Evolutionary conservation across 441 rosid genomes (phyloP).

Genomic region (Monsonia emarginata): DNA sequence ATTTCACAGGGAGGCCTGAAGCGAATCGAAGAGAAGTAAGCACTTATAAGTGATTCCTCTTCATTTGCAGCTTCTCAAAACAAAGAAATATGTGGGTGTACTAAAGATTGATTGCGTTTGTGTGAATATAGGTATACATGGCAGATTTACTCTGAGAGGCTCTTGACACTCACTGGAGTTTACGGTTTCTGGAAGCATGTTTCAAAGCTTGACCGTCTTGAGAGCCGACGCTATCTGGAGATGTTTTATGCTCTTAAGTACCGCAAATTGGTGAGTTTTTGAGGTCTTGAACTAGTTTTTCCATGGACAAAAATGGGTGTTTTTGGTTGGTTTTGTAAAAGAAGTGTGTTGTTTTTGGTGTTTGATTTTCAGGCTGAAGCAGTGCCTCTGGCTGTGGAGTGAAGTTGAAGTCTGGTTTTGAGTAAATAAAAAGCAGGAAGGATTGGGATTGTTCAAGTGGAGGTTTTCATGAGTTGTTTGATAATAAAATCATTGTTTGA

Average conservation of each 20-base stretch:
- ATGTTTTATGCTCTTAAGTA: constrained; percentile 89
- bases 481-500: constrained; percentile 27
- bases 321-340: too few species aligned
- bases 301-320: too few species aligned
- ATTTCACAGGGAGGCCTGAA: constrained; percentile 68
- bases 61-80: not conserved
- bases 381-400: constrained; percentile 63
- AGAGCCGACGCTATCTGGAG: constrained; percentile 84
- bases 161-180: constrained; percentile 73
- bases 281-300: not conserved
- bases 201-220: constrained; percentile 79
- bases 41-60: too few species aligned
- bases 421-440: constrained; percentile 5
- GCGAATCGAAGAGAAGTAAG: constrained; percentile 76
- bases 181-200: constrained; percentile 97
- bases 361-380: constrained; percentile 61
- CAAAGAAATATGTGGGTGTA: not conserved
- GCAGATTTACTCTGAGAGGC: constrained; percentile 84
- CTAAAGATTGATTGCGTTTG: not conserved
- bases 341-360: too few species aligned
- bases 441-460: not conserved
- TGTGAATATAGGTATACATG: constrained; percentile 56
- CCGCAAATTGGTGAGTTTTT: constrained; percentile 54
- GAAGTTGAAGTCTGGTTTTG: constrained; percentile 5
- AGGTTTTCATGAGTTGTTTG: constrained; percentile 8